Percentiles rank a stretch among this genome's conserved stretches.
phyloP scores from a whole-genome alignment of 2,329 filamentous ascomycete species.

The Trichophyton mentagrophytes region DNA sequence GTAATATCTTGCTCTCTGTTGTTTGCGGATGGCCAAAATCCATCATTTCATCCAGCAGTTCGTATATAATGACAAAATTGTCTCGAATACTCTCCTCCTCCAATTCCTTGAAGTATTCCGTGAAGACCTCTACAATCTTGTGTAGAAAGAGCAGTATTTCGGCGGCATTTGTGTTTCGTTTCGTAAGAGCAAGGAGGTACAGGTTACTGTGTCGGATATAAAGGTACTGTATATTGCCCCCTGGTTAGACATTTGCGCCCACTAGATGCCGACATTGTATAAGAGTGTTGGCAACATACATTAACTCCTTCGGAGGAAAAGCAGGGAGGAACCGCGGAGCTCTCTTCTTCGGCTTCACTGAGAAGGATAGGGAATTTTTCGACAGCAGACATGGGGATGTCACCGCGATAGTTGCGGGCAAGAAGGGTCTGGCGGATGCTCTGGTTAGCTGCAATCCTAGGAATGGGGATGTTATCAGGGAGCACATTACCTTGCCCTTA shows the following conservation, averaged over 20 bases:
- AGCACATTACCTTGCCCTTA: constrained; percentile 78
- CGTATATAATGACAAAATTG: constrained; percentile 99
- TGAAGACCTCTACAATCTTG: constrained; percentile 97
- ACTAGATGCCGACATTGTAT: neutral
- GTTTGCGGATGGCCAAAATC: constrained; percentile 99
- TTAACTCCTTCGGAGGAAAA: constrained; percentile 99
- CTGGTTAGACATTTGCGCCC: neutral
- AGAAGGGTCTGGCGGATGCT: constrained; percentile 65
- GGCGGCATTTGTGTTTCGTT: constrained; percentile 97
- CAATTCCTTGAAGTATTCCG: constrained; percentile 98
- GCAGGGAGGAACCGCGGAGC: constrained; percentile 89
- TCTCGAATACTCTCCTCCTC: constrained; percentile 98
- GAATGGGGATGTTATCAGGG: constrained; percentile 1
- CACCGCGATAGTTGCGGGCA: constrained; percentile 94
- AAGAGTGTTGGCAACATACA: constrained; percentile 41
- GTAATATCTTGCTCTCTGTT: constrained; percentile 94
- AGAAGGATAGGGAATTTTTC: constrained; percentile 95
- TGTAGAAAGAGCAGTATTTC: constrained; percentile 97
- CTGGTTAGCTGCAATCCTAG: neutral
- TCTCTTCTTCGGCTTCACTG: constrained; percentile 97
- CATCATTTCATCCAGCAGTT: constrained; percentile 99
- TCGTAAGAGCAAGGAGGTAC: constrained; percentile 92
- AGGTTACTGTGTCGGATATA: constrained; percentile 99
- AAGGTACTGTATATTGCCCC: constrained; percentile 54
- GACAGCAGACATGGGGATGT: constrained; percentile 97